Conservation (phyloP, 768 basidiomycete species). For the Grammothele lineata region DNA sequence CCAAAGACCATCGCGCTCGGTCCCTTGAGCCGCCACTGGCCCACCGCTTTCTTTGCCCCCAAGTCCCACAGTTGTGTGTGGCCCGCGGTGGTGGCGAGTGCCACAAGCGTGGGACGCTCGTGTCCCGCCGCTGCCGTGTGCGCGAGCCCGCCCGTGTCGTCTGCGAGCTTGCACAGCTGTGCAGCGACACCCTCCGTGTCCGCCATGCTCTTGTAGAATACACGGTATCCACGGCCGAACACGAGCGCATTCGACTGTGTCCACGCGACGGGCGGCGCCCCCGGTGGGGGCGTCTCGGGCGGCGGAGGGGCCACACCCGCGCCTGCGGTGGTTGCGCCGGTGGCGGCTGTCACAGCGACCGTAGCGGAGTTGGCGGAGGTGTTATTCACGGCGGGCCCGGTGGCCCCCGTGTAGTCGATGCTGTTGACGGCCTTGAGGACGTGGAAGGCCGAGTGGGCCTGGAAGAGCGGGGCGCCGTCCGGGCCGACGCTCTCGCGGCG, state of each 20-base stretch:
- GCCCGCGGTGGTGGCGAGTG: constrained; percentile 59
- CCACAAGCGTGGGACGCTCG: constrained; percentile 40
- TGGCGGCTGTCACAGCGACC: constrained; percentile 2
- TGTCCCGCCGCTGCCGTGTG: constrained; percentile 36
- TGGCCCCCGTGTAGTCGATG: constrained; percentile 12
- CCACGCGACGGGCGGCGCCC: constrained; percentile 32
- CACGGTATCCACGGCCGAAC: constrained; percentile 51
- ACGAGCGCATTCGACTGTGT: constrained; percentile 42
- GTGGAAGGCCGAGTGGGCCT: constrained; percentile 11
- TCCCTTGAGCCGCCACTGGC: constrained; percentile 55
- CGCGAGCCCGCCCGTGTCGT: constrained; percentile 41
- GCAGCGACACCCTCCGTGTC: constrained; percentile 34
- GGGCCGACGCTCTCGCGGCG: constrained; percentile 9
- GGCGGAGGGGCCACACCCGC: background rate
- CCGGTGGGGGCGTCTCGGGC: background rate
- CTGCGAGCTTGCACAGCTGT: constrained; percentile 48
- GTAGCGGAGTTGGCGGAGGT: constrained; percentile 12
- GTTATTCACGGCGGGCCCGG: constrained; percentile 6
- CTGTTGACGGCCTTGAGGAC: constrained; percentile 10
- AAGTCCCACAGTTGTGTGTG: constrained; percentile 73
- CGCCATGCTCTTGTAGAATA: constrained; percentile 46
- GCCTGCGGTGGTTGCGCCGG: constrained; percentile 9
- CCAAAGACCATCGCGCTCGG: constrained; percentile 66
- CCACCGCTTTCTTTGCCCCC: constrained; percentile 47
- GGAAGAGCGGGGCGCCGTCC: background rate